These are phyloP conservation scores for Populus euphratica DNA, from an alignment of 345 rosid genomes.

Conservation along the genomic window DNA sequence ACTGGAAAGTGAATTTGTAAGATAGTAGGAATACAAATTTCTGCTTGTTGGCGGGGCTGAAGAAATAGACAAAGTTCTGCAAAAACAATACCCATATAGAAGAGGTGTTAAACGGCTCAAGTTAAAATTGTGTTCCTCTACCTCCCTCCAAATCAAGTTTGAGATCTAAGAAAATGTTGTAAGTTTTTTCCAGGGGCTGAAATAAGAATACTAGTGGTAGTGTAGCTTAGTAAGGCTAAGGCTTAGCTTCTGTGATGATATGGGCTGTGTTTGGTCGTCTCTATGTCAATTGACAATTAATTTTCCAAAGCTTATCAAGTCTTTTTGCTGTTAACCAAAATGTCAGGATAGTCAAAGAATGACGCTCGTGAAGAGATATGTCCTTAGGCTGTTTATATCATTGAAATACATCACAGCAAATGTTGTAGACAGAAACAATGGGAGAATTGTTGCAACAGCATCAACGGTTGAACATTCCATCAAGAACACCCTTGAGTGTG, in stretches of 20 bases:
- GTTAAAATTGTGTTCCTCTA: not conserved
- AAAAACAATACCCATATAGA: not conserved
- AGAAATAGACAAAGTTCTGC: not conserved
- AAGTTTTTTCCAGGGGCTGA: not conserved
- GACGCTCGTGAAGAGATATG: conserved; percentile 66
- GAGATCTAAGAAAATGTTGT: not conserved
- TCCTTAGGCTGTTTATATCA: conserved; percentile 63
- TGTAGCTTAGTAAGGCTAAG: not conserved
- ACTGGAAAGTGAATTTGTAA: not conserved
- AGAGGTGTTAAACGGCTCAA: not conserved
- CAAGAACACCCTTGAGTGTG: conserved; percentile 68
- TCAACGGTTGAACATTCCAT: conserved; percentile 77
- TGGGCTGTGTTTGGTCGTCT: not conserved
- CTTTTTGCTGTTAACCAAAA: not conserved
- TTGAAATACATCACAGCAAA: conserved; percentile 75
- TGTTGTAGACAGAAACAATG: conserved; percentile 77
- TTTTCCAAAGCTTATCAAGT: not conserved
- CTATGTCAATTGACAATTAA: not conserved
- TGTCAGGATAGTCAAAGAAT: conserved; percentile 24
- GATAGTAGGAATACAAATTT: not conserved
- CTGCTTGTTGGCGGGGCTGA: not conserved
- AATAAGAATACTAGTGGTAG: not conserved
- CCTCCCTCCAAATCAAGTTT: not conserved
- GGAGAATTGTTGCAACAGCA: conserved; percentile 63
- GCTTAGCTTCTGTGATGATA: not conserved